Evolutionary conservation across 495 filamentous ascomycete species (phyloP).

Genomic region (Podospora pseudopauciseta): DNA sequence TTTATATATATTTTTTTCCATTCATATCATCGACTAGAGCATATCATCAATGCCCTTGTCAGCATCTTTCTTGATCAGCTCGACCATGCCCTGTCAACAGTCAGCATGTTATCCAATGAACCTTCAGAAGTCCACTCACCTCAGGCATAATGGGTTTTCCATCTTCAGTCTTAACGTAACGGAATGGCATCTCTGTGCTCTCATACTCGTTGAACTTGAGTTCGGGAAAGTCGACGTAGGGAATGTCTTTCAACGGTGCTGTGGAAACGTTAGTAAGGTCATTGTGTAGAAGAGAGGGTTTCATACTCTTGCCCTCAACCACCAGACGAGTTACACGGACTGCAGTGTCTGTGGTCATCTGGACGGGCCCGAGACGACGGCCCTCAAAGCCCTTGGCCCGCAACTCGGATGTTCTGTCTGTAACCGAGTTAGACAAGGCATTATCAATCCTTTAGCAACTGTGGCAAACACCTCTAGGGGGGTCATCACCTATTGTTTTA

Average conservation of each 20-base stretch:
- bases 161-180: conserved; percentile 74
- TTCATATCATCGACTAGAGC: conserved; percentile 47
- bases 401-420: conserved; percentile 90
- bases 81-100: conserved; percentile 76
- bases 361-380: conserved; percentile 81
- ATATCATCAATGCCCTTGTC: conserved; percentile 88
- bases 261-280: conserved; percentile 1
- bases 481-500: conserved; percentile 71
- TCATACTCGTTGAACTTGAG: conserved; percentile 86
- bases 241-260: conserved; percentile 73
- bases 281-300: background rate
- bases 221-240: conserved; percentile 83
- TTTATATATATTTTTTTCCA: background rate
- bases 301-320: conserved; percentile 72
- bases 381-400: conserved; percentile 89
- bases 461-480: conserved; percentile 69
- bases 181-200: conserved; percentile 94
- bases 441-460: background rate
- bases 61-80: conserved; percentile 88
- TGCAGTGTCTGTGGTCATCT: conserved; percentile 98
- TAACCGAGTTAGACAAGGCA: conserved; percentile 8
- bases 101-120: background rate
- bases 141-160: conserved; percentile 85
- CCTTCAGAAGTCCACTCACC: conserved; percentile 47
- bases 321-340: conserved; percentile 90